phyloP scores from a whole-genome alignment of 352 stramenopile genomes.

The Pythium rishiriense region DNA sequence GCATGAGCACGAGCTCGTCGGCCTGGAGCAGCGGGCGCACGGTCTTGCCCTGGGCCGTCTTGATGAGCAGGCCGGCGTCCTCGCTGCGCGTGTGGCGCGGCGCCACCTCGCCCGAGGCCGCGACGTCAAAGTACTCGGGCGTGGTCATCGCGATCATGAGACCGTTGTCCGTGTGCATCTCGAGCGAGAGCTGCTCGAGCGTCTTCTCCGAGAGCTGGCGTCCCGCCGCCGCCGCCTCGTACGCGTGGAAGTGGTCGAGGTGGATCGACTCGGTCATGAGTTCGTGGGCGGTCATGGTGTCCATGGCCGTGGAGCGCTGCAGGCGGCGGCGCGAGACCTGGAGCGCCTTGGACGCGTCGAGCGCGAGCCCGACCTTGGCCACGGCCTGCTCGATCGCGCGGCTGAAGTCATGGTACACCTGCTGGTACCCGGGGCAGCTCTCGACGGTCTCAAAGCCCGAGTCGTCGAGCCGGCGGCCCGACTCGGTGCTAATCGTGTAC shows the following conservation, averaged over 20 bases:
- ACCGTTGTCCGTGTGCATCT: slow-evolving; percentile 78
- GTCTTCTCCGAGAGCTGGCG: slow-evolving; percentile 18
- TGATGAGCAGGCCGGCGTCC: slow-evolving; percentile 69
- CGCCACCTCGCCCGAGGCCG: slow-evolving; percentile 38
- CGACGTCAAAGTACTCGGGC: slow-evolving; percentile 70
- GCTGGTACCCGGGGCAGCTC: slow-evolving; percentile 56
- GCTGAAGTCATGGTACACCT: slow-evolving; percentile 60
- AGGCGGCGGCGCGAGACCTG: slow-evolving; percentile 33
- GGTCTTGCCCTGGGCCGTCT: slow-evolving; percentile 49
- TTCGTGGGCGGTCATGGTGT: slow-evolving; percentile 49
- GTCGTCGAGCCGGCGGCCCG: slow-evolving; percentile 41
- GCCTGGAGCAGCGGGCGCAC: slow-evolving; percentile 60
- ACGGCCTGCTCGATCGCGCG: slow-evolving; percentile 53
- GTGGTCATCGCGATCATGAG: slow-evolving; percentile 74
- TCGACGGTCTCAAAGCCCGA: slow-evolving; percentile 41
- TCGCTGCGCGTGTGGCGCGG: slow-evolving; percentile 47
- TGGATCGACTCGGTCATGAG: slow-evolving; percentile 71
- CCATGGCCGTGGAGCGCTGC: slow-evolving; percentile 1
- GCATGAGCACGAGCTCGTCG: slow-evolving; percentile 82
- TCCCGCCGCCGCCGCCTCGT: slow-evolving; percentile 47
- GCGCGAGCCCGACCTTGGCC: slow-evolving; percentile 48
- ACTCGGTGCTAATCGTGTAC: slow-evolving; percentile 74
- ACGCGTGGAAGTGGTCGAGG: slow-evolving; percentile 82
- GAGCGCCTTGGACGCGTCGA: slow-evolving; percentile 61
- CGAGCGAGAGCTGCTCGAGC: slow-evolving; percentile 50